These are phyloP conservation scores for Abrus precatorius DNA, from an alignment of 306 rosid genomes.

Conservation along the genomic window DNA sequence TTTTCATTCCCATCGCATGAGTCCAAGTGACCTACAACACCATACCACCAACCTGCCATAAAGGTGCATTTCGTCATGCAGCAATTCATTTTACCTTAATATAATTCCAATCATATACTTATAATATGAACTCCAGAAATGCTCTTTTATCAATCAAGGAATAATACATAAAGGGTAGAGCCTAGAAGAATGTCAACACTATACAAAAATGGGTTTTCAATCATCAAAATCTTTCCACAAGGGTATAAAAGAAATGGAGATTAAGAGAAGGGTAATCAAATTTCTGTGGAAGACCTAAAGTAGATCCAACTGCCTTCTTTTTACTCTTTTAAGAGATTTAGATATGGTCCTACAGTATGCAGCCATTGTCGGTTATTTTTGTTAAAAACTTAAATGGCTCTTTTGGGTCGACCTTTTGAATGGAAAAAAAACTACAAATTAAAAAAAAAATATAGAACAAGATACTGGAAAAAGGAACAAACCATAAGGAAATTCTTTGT, in stretches of 20 bases:
- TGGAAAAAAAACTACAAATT: not conserved
- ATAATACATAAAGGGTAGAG: not conserved
- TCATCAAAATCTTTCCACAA: conserved; percentile 14
- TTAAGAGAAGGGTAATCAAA: conserved; percentile 3
- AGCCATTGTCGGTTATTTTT: conserved; percentile 6
- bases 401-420: not conserved
- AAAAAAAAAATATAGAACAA: not conserved
- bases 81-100: conserved; percentile 33
- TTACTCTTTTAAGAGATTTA: conserved; percentile 9
- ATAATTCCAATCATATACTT: conserved; percentile 15
- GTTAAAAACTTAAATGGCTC: not conserved
- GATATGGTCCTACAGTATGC: conserved; percentile 28
- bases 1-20: conserved; percentile 72
- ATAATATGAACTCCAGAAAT: not conserved
- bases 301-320: conserved; percentile 18
- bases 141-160: not conserved
- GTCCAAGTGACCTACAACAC: conserved; percentile 88
- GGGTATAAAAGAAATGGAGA: conserved; percentile 24
- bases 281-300: conserved; percentile 19
- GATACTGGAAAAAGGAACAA: conserved; percentile 47
- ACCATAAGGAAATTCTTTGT: conserved; percentile 91
- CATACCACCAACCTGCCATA: conserved; percentile 94
- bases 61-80: conserved; percentile 36
- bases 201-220: not conserved
- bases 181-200: conserved; percentile 21